Conservation (phyloP, 768 basidiomycete genomes). For the Asterophora lycoperdoides region DNA sequence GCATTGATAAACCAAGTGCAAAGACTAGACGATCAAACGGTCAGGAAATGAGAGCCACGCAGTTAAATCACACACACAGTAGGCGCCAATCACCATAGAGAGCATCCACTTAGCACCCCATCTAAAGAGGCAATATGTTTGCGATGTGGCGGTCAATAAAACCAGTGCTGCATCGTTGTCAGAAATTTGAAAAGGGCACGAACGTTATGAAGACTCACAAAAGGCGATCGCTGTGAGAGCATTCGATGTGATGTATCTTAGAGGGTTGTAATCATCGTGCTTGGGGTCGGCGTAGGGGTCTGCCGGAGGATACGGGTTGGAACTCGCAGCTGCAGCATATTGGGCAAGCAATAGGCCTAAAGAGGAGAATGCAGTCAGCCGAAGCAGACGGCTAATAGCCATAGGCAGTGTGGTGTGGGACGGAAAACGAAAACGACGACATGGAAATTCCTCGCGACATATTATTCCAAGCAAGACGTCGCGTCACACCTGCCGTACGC, state of each 20-base stretch:
- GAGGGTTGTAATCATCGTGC: slow-evolving; percentile 48
- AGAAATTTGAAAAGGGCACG: not conserved
- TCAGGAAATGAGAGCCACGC: not conserved
- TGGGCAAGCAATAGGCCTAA: not conserved
- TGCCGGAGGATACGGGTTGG: slow-evolving; percentile 23
- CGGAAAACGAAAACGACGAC: not conserved
- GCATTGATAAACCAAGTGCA: slow-evolving; percentile 48
- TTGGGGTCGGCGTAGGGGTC: slow-evolving; percentile 47
- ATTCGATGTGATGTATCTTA: slow-evolving; percentile 55
- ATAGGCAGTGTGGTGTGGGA: not conserved
- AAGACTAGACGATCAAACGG: slow-evolving; percentile 37
- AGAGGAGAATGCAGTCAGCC: not conserved
- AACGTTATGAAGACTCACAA: not conserved
- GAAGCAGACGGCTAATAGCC: slow-evolving; percentile 2
- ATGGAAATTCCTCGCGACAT: no score
- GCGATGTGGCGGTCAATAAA: slow-evolving; percentile 38
- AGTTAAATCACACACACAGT: slow-evolving; percentile 37
- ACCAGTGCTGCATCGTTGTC: slow-evolving; percentile 29
- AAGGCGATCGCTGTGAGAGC: slow-evolving; percentile 47
- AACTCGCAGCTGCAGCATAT: not conserved
- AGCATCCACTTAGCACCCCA: slow-evolving; percentile 58
- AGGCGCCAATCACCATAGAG: slow-evolving; percentile 54
- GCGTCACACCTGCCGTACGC: not conserved
- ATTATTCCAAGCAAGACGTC: not conserved
- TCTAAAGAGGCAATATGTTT: slow-evolving; percentile 38